phyloP scores from a whole-genome alignment of 2,329 filamentous ascomycete species.

The Monosporascus ibericus region DNA sequence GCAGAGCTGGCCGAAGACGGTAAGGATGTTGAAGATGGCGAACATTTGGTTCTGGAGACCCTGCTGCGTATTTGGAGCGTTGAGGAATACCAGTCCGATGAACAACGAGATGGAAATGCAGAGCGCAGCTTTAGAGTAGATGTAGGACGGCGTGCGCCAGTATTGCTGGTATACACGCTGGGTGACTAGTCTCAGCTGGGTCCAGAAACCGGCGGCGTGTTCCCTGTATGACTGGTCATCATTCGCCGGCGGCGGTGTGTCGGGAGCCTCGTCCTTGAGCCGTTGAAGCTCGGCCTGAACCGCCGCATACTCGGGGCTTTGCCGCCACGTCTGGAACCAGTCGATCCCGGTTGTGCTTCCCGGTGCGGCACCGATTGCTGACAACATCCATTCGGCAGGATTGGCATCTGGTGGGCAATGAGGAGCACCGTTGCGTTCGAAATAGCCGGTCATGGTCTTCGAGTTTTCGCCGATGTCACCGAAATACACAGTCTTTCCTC shows the following conservation, averaged over 20 bases:
- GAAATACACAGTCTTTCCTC: slow-evolving; percentile 76
- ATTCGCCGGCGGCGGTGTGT: slow-evolving; percentile 17
- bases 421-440: slow-evolving; percentile 64
- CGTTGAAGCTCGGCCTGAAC: slow-evolving; percentile 53
- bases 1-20: slow-evolving; percentile 72
- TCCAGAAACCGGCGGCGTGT: slow-evolving; percentile 69
- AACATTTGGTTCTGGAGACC: slow-evolving; percentile 86
- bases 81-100: slow-evolving; percentile 76
- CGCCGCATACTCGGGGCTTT: slow-evolving; percentile 33
- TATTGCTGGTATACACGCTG: slow-evolving; percentile 82
- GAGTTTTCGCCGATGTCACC: slow-evolving; percentile 71
- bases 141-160: slow-evolving; percentile 85
- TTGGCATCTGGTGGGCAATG: slow-evolving; percentile 64
- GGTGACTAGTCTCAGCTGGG: slow-evolving; percentile 63
- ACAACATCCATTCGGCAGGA: slow-evolving; percentile 76
- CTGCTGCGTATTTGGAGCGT: slow-evolving; percentile 64
- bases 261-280: slow-evolving; percentile 45
- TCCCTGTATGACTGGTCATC: slow-evolving; percentile 55
- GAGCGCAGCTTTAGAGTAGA: slow-evolving; percentile 73
- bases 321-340: slow-evolving; percentile 54
- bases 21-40: slow-evolving; percentile 76
- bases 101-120: slow-evolving; percentile 63
- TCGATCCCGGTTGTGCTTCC: slow-evolving; percentile 58
- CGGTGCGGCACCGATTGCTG: slow-evolving; percentile 57
- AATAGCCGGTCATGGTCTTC: slow-evolving; percentile 63